Evolutionary conservation across 495 filamentous ascomycete genomes (phyloP), one percentile per base, ranked within the genome.

Genomic region (Astrothelium macrocarpum): DNA sequence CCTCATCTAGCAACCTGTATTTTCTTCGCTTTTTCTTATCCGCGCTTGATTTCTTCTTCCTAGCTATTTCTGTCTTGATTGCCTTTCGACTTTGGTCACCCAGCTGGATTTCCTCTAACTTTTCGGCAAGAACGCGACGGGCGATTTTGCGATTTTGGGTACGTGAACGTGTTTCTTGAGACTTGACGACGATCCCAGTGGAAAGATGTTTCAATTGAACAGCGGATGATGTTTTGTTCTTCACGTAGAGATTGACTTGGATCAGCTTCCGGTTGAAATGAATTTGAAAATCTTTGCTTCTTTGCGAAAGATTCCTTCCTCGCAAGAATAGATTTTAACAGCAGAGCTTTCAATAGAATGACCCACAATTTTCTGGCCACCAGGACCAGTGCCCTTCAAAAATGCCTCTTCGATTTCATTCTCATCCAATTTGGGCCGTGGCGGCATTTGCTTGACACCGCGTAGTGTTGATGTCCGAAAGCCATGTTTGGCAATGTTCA

Each of bases 141-240:
- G 94, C 94, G 45, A 90, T 87, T 78, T 88, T 93, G 61, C 91
- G 86, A 74, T 98, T 98, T 75, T 97, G 91, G 29, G 80, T 79
- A 36, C 90, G 85, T 0, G 89, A 94, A 23, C 94, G 86, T 3
- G 95, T 97, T 5, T 85, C 90, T 75, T 98, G 94, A 45, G 81
- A 91, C 74, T 98, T 98, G 12, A 97, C 78, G 26, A 97, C 91
- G 31, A 96, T 76, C 59, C 92, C 92, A 10, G 91, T 93, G 16
- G 92, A 90, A 25, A 89, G 75, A 76, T 98, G 94, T 63, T 85
- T 92, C 29, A 98, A 81, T 71, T 98, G 95, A 43, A 97, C 94
- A 56, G 94, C 94, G 10, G 90, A 97, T 67, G 85, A 86, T 26
- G 94, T 97, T 87, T 98, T 98, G 78, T 98, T 98, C 49, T 56